Percentiles rank a stretch among this genome's conserved stretches.
Evolutionary conservation across 495 filamentous ascomycete species (phyloP).

Genomic region (Penicillium cinerascens): DNA sequence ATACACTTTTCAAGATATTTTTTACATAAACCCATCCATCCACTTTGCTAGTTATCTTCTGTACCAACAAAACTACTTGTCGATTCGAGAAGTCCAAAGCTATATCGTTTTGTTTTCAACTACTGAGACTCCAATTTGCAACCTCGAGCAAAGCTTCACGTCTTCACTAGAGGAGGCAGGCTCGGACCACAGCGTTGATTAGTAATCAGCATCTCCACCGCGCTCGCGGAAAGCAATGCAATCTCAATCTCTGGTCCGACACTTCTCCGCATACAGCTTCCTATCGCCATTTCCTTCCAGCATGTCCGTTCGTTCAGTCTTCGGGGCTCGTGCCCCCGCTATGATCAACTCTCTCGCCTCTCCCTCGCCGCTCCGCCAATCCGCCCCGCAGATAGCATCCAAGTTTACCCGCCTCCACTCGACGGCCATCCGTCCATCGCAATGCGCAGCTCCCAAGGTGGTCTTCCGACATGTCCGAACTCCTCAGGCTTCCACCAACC

Average conservation of each 20-base stretch:
- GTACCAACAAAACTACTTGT: too few relatives aligned
- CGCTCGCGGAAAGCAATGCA: conserved; percentile 1
- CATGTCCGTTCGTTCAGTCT: conserved; percentile 31
- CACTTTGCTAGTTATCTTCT: too few relatives aligned
- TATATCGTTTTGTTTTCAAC: too few relatives aligned
- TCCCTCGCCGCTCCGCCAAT: conserved; percentile 10
- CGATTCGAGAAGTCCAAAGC: too few relatives aligned
- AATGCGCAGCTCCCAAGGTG: conserved; percentile 11
- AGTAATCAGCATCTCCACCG: conserved; percentile 19
- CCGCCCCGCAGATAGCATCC: conserved; percentile 11
- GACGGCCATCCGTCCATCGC: conserved; percentile 11
- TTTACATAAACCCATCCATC: not conserved
- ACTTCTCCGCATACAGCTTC: conserved; percentile 13
- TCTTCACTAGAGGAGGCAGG: too few relatives aligned
- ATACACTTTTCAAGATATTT: not conserved
- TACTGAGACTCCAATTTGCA: too few relatives aligned
- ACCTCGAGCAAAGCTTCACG: too few relatives aligned
- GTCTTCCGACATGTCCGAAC: conserved; percentile 14
- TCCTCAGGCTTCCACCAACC: conserved; percentile 24
- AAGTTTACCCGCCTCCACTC: conserved; percentile 17
- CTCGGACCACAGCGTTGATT: conserved; percentile 11
- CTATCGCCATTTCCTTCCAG: conserved; percentile 19
- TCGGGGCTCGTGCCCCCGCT: conserved; percentile 24
- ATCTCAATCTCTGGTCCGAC: conserved; percentile 14
- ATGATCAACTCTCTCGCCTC: conserved; percentile 19